These are phyloP conservation scores for Petunia secreta DNA, from an alignment of 257 asterid genomes.

Conservation along the genomic window DNA sequence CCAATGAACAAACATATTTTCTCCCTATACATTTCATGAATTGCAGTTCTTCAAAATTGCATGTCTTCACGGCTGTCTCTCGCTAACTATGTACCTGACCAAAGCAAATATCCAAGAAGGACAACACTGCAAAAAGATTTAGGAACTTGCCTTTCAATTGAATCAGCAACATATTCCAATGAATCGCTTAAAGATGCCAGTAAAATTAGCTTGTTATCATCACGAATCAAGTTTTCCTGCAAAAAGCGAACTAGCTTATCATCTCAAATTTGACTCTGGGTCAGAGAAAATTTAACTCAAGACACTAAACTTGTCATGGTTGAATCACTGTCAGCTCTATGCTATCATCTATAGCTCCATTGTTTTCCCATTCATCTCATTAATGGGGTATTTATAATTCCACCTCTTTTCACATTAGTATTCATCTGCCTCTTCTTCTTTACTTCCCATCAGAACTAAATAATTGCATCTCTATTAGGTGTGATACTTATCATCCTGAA, in stretches of 20 bases:
- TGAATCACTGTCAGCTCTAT: constrained; percentile 22
- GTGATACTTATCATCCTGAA: constrained; percentile 9
- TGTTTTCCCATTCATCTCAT: constrained; percentile 21
- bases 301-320: not conserved
- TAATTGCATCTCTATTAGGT: not conserved
- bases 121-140: constrained; percentile 31
- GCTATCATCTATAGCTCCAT: constrained; percentile 13
- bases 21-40: not conserved
- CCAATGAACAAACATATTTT: constrained; percentile 19
- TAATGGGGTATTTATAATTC: not conserved
- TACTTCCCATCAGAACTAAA: not conserved
- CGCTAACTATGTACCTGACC: not conserved
- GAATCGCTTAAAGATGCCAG: constrained; percentile 98
- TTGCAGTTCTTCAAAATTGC: constrained; percentile 15
- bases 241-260: constrained; percentile 25
- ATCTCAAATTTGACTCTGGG: not conserved
- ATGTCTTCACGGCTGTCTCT: not conserved
- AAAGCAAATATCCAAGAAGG: constrained; percentile 13
- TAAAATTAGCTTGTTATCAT: constrained; percentile 87
- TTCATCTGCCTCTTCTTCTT: constrained; percentile 2
- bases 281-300: not conserved
- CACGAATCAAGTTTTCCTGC: constrained; percentile 97
- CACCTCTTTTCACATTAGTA: constrained; percentile 21
- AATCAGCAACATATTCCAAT: constrained; percentile 92
- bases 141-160: constrained; percentile 85